Evolutionary conservation across 148 eudicot genomes (phyloP), one percentile per base, ranked within the genome.

Genomic region (Agrostemma githago): DNA sequence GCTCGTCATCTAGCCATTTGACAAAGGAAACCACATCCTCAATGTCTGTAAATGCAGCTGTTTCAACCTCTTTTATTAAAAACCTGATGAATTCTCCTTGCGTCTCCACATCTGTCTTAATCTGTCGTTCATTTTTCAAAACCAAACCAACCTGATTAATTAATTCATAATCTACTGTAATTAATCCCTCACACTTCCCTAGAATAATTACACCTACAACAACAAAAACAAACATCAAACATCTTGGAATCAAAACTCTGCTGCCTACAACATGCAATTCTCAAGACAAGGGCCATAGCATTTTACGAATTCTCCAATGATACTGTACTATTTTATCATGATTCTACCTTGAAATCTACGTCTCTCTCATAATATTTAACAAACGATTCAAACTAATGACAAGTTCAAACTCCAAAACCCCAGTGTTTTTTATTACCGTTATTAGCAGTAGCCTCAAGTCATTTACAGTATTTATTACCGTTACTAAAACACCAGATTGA

Each of bases 1-100:
- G 96, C 76, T 93, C 98, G 48, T 93, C 96, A 76, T 93, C 98
- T 8, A 93, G 94, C 98, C 98, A 93, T 79, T 93, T 93, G 4
- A 93, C 98, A 77, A 93, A 93, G 26, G 90, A 82, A 67, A 93
- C 90, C 67, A 93, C 96, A 74, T 93, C 98, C 80, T 90, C 88
- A 68, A 93, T 93, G 79, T 88, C 86, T 57, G 88, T 81, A 71
- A 90, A 93, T 46, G 89, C 77, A 79, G 98, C 98, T 67, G 84
- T 80, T 73, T 83, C 89, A 48, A 93, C 92, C 79, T 93, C 96
- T 83, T 82, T 89, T 78, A 90, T 90, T 74, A 93, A 78, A 75
- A 87, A 93, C 66, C 85, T 79, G 43, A 93, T 89, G 72, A 93
- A 89, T 70, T 93, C 98, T 6, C 96, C 94, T 78, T 93, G 98